Conservation (phyloP, 2,329 filamentous ascomycete species). For the Geosmithia morbida region DNA sequence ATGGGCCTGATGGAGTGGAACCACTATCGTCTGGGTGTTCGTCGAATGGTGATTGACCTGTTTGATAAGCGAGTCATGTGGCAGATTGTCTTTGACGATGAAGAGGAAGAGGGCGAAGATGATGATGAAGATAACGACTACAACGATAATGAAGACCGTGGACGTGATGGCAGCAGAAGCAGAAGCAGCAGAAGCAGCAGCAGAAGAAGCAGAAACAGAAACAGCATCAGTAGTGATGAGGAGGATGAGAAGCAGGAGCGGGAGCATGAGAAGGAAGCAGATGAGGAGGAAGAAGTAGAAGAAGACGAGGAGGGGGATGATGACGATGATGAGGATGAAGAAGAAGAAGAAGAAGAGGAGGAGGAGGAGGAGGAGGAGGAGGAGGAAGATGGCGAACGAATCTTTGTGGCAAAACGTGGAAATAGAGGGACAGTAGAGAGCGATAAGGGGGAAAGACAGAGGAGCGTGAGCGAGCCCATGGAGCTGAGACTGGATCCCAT, state of each 20-base stretch:
- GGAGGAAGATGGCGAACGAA: neutral
- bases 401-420: too few species aligned
- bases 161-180: too few species aligned
- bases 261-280: slow-evolving; percentile 5
- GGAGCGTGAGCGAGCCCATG: slow-evolving; percentile 32
- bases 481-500: slow-evolving; percentile 16
- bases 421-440: slow-evolving; percentile 15
- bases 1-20: slow-evolving; percentile 77
- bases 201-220: too few species aligned
- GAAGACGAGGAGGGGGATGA: neutral
- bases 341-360: neutral
- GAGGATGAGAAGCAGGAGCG: neutral
- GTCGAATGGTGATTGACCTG: slow-evolving; percentile 81
- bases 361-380: neutral
- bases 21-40: slow-evolving; percentile 74
- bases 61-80: slow-evolving; percentile 86
- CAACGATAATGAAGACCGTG: slow-evolving; percentile 33
- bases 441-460: slow-evolving; percentile 42
- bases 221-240: neutral
- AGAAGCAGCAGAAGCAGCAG: too few species aligned
- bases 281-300: neutral
- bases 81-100: slow-evolving; percentile 60
- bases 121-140: slow-evolving; percentile 19
- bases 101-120: slow-evolving; percentile 48
- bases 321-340: neutral